phyloP scores from a whole-genome alignment of 257 asterid genomes.

The Craterostigma plantagineum region DNA sequence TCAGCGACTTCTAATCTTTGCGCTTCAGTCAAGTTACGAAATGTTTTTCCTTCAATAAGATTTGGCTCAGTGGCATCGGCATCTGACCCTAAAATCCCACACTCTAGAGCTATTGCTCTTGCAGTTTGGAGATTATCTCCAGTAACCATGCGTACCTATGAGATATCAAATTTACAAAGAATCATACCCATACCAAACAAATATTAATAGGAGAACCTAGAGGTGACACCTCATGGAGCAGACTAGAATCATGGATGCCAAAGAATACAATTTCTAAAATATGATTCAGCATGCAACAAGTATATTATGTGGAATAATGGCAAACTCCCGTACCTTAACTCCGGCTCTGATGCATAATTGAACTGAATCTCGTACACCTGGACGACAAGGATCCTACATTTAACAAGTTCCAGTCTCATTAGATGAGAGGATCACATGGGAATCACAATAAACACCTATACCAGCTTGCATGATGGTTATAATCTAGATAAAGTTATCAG shows the following conservation, averaged over 20 bases:
- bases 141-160: conserved; percentile 99
- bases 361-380: conserved; percentile 69
- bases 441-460: too few species aligned
- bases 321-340: conserved; percentile 38
- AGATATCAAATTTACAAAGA: too few species aligned
- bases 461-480: conserved; percentile 32
- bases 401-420: conserved; percentile 13
- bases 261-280: conserved; percentile 8
- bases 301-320: too few species aligned
- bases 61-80: conserved; percentile 70
- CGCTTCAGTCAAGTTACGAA: conserved; percentile 41
- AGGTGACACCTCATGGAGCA: conserved; percentile 1
- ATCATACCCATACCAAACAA: too few species aligned
- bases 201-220: conserved; percentile 13
- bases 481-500: not conserved
- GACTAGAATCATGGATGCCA: too few species aligned
- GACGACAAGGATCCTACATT: conserved; percentile 86
- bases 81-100: conserved; percentile 68
- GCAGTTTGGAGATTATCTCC: conserved; percentile 95
- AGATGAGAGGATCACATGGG: not conserved
- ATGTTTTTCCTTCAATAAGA: conserved; percentile 77
- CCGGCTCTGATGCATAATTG: conserved; percentile 70
- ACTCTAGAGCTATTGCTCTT: conserved; percentile 82
- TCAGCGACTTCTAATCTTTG: conserved; percentile 62
- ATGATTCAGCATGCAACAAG: too few species aligned